Evolutionary conservation across 2,329 filamentous ascomycete genomes (phyloP), one percentile per base, ranked within the genome.

Genomic region (Fusarium sp.): DNA sequence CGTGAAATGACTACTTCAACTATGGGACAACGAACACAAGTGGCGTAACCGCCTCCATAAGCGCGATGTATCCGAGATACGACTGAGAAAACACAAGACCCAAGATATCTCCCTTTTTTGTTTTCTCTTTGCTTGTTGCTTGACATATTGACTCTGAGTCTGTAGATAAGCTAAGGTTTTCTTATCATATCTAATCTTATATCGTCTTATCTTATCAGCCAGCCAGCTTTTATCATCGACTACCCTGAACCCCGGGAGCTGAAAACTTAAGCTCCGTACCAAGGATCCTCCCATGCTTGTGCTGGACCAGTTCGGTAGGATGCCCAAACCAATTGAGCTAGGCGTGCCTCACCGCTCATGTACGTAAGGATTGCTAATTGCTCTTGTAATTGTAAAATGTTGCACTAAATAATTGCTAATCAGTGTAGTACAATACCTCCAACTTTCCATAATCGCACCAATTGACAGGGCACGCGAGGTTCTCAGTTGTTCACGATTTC

Each of bases 381-480:
- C 25, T 56, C 15, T 56, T 56, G 25, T 58, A 33, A 58, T 35
- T 12, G 18, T 28, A 5, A 1, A n/a, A n/a, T 16, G 9, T n/a
- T 23, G 15, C 32, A n/a, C 30, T n/a, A 47, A 58, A 21, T 21
- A 21, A 35, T 58, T 58, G 40, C 40, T 58, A 58, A 58, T 13
- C n/a, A 49, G 6, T 11, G 40, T 28, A 28, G 7, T 6, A n/a
- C 30, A 15, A 6, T 16, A 25, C 9, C 6, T 9, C 18, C 12
- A 46, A 25, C 13, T 35, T 18, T 10, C 4, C 9, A 53, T 0
- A 4, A 12, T 12, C 9, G 3, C 18, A 37, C 32, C 23, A 53
- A 28, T 16, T 21, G 6, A 11, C 13, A 6, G 1, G 2, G 9
- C 6, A 4, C 1, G 5, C 6, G 7, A 12, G 10, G 0, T 5